Base-by-base conservation (phyloP, 495 filamentous ascomycete species). In the Mytilinidion resinicola region DNA sequence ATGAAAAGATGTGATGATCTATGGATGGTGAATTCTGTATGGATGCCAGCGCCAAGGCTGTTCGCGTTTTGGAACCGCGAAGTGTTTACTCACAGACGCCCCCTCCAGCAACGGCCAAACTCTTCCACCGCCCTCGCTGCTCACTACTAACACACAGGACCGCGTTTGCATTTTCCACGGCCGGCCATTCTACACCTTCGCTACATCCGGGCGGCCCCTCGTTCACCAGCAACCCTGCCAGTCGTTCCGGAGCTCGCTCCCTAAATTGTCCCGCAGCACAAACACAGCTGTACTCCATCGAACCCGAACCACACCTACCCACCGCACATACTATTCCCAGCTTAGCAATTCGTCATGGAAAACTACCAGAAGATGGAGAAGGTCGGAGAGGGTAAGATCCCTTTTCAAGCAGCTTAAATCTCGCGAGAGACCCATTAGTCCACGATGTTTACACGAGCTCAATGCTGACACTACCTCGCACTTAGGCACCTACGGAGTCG, bases 351-450 rank as follows among this genome's bases (percentile, higher is more conserved):
- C 11, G 42, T 58, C 63, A 99, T 99, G 93, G 93, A 99, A 71
- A 96, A 96, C 73, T 99, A 99, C 74, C 91, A 97, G 78, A 96
- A 96, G 77, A 87, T 99, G 57, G 93, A 99, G 79, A 99, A 99
- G 78, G 95, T 99, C 73, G 93, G 93, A 66, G 93, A 99, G 81
- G 93, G 93, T 96, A 73, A 53, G 56, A 17, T 48, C 9, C 8
- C 15, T 9, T 8, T 47, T 15, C 36, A 36, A 30, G 43, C 15
- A 56, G 4, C 21, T 34, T 42, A 42, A 21, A 36, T 19, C n/a
- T 53, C 35, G 50, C 21, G 25, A 30, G 25, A 6, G 25, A 30
- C 25, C 25, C 6, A 3, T 30, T 2, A 30, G 25, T 30, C 25
- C 25, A 30, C 25, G 25, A 30, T 30, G 25, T 30, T 30, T 30